These are phyloP conservation scores for Pythium myriotylum DNA, from an alignment of 352 stramenopile genomes.

Conservation along the genomic window DNA sequence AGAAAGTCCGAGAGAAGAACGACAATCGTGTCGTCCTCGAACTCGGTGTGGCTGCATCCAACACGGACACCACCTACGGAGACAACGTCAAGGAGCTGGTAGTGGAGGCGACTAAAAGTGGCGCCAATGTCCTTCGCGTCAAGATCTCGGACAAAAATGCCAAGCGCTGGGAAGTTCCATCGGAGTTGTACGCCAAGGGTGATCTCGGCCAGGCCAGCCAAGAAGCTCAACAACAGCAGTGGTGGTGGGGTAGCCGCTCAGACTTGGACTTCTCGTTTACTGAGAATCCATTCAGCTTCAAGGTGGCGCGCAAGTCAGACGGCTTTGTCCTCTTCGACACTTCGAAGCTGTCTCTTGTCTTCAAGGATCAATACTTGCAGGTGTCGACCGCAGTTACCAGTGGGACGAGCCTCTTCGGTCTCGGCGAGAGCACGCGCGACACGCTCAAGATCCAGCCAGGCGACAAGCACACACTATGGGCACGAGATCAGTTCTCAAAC, in stretches of 20 bases:
- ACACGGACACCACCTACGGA: conserved; percentile 30
- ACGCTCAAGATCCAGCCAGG: conserved; percentile 33
- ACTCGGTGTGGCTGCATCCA: conserved; percentile 24
- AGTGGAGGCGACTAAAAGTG: conserved; percentile 40
- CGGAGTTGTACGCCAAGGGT: conserved; percentile 41
- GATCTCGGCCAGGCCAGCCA: conserved; percentile 21
- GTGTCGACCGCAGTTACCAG: conserved; percentile 34
- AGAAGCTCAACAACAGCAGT: conserved; percentile 4
- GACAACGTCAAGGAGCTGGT: conserved; percentile 40
- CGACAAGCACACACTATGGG: conserved; percentile 55
- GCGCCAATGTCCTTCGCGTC: conserved; percentile 30
- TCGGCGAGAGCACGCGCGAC: conserved; percentile 48
- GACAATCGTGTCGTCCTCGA: conserved; percentile 33
- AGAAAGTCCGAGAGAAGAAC: conserved; percentile 28
- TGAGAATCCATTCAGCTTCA: conserved; percentile 40
- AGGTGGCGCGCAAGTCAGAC: conserved; percentile 38
- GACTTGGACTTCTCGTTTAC: conserved; percentile 34
- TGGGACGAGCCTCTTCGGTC: conserved; percentile 40
- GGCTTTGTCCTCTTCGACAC: conserved; percentile 52
- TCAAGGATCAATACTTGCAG: conserved; percentile 65
- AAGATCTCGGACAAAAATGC: conserved; percentile 60
- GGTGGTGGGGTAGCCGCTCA: too few relatives aligned
- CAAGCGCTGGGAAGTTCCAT: conserved; percentile 53
- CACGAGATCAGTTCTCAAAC: conserved; percentile 38
- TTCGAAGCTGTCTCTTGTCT: conserved; percentile 31